A percentile compares a stretch with the other conserved stretches of the same genome.
Conservation (phyloP, 805 yeast species). For the Teunomyces panamensis region DNA sequence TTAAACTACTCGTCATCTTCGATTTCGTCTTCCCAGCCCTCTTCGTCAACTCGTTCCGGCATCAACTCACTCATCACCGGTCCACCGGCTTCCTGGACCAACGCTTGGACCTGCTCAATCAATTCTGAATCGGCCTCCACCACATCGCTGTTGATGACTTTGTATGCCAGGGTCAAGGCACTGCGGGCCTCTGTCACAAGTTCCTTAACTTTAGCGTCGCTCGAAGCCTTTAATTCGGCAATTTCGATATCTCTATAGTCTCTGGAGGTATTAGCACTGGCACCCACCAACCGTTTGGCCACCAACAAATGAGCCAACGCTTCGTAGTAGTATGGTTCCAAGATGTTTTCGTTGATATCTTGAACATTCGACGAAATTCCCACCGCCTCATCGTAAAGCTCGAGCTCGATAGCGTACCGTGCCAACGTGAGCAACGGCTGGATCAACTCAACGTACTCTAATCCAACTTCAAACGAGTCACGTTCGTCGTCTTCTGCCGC, state of each 20-base stretch:
- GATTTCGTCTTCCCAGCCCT: slow-evolving; percentile 55
- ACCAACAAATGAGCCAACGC: slow-evolving; percentile 65
- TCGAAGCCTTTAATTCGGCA: slow-evolving; percentile 14
- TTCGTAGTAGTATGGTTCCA: slow-evolving; percentile 80
- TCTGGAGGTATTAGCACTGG: slow-evolving; percentile 10
- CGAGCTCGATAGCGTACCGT: slow-evolving; percentile 76
- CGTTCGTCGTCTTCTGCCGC: slow-evolving; percentile 21
- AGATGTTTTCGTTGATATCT: slow-evolving; percentile 79
- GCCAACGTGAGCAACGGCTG: slow-evolving; percentile 73
- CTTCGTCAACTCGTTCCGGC: slow-evolving; percentile 37
- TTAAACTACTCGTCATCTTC: slow-evolving; percentile 8
- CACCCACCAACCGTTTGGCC: slow-evolving; percentile 23
- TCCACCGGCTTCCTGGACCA: slow-evolving; percentile 62
- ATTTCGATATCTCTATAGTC: slow-evolving; percentile 43
- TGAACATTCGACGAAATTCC: slow-evolving; percentile 64
- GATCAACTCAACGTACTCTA: slow-evolving; percentile 61
- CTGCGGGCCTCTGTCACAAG: slow-evolving; percentile 38
- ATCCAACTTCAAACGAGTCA: slow-evolving; percentile 43
- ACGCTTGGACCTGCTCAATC: slow-evolving; percentile 46
- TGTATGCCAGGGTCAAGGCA: slow-evolving; percentile 45
- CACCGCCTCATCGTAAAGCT: slow-evolving; percentile 61
- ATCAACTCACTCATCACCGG: slow-evolving; percentile 43
- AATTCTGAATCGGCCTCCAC: slow-evolving; percentile 60
- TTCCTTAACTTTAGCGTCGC: slow-evolving; percentile 26
- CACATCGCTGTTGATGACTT: slow-evolving; percentile 35